Base-by-base conservation (phyloP, 768 basidiomycete genomes). In the Fomitopsis serialis region DNA sequence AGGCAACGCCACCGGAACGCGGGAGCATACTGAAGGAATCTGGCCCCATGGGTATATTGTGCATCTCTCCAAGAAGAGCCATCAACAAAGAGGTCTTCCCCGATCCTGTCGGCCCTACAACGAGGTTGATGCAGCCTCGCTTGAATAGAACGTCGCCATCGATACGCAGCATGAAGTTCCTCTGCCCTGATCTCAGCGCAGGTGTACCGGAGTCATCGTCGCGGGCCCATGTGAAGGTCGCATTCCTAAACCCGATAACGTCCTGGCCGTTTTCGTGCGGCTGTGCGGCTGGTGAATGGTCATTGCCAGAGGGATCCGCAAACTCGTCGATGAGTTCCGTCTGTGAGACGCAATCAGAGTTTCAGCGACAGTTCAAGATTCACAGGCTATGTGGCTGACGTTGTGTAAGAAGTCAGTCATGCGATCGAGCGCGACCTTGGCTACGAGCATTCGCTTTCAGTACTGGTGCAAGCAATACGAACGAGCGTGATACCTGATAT, bases 11-110 rank as follows among this genome's bases (percentile, higher is more conserved):
- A 1, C 75, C 75, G 1, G 70, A 70, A 1, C 89, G 75, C 25
- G 92, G 91, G 7, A 94, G 77, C 57, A 80, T 82, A 64, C 78
- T 89, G 76, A 80, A 86, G 0, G 87, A 82, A 32, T 79, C 75
- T 2, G 79, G 72, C 12, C 70, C 65, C 15, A 72, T 70, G 1
- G 76, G 78, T 10, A 76, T 66, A 58, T 80, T 82, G 62, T 85
- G 81, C 82, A 87, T 82, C 65, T 85, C 84, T 27, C 81, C 72
- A 63, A 54, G n/a, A 3, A 25, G 23, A 1, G 68, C 68, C 65
- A 69, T 66, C 13, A 70, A 52, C 15, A 70, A 19, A 7, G 68
- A 66, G 11, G 68, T 67, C 58, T 70, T 70, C 24, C 68, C 68
- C 3, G 61, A 57, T 1, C 65, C 68, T 3, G 68, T 70, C 6